phyloP scores from a whole-genome alignment of 495 filamentous ascomycete species.

The Penicillium goetzii region DNA sequence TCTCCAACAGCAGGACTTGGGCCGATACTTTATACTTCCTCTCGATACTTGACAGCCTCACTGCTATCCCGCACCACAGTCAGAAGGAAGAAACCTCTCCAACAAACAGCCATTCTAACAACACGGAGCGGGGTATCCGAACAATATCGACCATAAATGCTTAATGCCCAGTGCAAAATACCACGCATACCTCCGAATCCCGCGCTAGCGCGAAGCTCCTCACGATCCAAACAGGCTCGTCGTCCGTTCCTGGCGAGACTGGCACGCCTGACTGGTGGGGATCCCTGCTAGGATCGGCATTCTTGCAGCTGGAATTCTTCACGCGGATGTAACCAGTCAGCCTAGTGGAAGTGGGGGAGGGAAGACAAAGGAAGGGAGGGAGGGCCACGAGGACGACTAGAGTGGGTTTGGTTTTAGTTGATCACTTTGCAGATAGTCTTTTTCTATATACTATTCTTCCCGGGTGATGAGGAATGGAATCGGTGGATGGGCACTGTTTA shows the following conservation, averaged over 20 bases:
- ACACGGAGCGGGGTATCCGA: constrained; percentile 4
- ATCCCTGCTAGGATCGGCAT: constrained; percentile 27
- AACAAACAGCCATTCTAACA: background rate
- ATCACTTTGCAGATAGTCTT: background rate
- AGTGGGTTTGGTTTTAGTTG: background rate
- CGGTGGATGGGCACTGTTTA: background rate
- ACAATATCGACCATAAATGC: background rate
- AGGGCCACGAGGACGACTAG: background rate
- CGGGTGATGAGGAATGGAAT: background rate
- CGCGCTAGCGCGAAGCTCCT: background rate
- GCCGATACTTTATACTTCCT: background rate
- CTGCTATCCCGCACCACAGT: background rate
- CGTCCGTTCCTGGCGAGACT: constrained; percentile 13
- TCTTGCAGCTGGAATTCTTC: constrained; percentile 21
- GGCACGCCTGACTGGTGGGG: constrained; percentile 28
- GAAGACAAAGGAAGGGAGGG: background rate
- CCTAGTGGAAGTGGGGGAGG: background rate
- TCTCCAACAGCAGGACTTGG: background rate
- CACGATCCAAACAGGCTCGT: constrained; percentile 15
- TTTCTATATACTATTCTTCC: background rate
- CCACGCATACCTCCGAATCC: constrained; percentile 1
- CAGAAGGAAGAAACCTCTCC: background rate
- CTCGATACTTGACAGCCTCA: background rate
- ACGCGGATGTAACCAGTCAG: constrained; percentile 20
- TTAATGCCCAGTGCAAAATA: background rate